Conservation (phyloP, 345 rosid species). For the Populus pruinosa region DNA sequence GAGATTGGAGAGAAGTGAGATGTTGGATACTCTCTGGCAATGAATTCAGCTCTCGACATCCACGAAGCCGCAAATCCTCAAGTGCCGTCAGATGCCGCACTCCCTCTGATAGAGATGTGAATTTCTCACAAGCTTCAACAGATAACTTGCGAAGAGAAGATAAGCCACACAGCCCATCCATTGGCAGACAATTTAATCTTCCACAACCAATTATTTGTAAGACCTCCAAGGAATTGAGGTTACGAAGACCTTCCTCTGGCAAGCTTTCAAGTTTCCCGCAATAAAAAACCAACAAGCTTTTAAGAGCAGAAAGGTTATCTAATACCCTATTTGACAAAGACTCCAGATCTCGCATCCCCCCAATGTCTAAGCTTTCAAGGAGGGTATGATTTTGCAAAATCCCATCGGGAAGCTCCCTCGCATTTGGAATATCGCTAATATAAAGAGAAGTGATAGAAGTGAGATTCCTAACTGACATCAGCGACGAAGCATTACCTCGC, state of each 20-base stretch:
- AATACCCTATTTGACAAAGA: constrained; percentile 2
- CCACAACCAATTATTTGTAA: rapidly evolving
- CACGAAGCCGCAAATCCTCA: rapidly evolving
- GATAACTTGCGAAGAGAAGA: not conserved
- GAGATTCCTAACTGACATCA: not conserved
- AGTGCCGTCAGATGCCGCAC: not conserved
- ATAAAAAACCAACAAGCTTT: rapidly evolving
- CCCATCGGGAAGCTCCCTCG: not conserved
- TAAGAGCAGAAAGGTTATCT: constrained; percentile 8
- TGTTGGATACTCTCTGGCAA: not conserved
- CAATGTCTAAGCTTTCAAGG: not conserved
- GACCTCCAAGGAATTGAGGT: not conserved
- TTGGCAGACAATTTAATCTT: not conserved
- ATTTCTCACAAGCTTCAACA: rapidly evolving
- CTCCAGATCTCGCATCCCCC: not conserved
- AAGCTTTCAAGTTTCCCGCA: not conserved
- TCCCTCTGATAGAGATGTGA: not conserved
- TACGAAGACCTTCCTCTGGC: constrained; percentile 6
- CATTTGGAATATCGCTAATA: not conserved
- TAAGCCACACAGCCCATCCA: not conserved
- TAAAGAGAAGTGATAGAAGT: not conserved
- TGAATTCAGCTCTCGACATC: not conserved
- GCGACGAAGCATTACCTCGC: not conserved
- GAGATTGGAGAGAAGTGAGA: not conserved
- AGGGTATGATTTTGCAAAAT: not conserved